A percentile compares a stretch with the other conserved stretches of the same genome.
These are phyloP conservation scores for Tillandsia leiboldiana DNA, from an alignment of 176 grass and related monocot species.

Conservation along the genomic window DNA sequence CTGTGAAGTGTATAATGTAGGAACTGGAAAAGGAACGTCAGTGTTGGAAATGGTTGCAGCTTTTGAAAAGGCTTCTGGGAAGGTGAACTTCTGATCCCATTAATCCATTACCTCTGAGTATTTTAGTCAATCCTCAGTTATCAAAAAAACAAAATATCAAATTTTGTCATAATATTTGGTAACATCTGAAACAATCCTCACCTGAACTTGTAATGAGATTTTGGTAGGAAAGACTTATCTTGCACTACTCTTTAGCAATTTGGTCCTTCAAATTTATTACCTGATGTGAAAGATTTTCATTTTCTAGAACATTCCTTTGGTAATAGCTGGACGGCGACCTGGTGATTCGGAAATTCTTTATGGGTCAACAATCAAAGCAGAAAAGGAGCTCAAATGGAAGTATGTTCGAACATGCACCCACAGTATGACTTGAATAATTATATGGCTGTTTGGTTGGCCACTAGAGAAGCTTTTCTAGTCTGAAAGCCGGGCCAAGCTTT, in stretches of 20 bases:
- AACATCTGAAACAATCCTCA: neutral
- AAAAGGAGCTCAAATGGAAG: conserved; percentile 86
- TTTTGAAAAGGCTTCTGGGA: conserved; percentile 92
- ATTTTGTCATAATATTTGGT: neutral
- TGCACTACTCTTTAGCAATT: neutral
- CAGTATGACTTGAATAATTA: neutral
- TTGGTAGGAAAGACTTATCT: neutral
- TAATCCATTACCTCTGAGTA: conserved; percentile 4
- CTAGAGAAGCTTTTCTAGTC: neutral
- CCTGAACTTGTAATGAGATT: neutral
- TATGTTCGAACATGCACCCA: conserved; percentile 24
- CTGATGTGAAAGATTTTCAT: neutral
- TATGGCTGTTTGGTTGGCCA: neutral
- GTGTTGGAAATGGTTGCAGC: conserved; percentile 95
- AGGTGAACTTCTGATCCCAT: conserved; percentile 35
- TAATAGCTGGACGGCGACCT: conserved; percentile 58
- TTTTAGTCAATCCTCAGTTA: conserved; percentile 11
- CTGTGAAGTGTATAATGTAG: conserved; percentile 88
- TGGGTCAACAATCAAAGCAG: conserved; percentile 72
- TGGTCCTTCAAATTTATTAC: neutral
- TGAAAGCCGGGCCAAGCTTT: too few species aligned
- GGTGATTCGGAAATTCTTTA: conserved; percentile 94
- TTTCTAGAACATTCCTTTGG: conserved; percentile 75
- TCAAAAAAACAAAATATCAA: neutral
- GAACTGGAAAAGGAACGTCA: conserved; percentile 85